Percentiles rank a stretch among this genome's conserved stretches.
Conservation (phyloP, 257 asterid species). For the Apocynum venetum region DNA sequence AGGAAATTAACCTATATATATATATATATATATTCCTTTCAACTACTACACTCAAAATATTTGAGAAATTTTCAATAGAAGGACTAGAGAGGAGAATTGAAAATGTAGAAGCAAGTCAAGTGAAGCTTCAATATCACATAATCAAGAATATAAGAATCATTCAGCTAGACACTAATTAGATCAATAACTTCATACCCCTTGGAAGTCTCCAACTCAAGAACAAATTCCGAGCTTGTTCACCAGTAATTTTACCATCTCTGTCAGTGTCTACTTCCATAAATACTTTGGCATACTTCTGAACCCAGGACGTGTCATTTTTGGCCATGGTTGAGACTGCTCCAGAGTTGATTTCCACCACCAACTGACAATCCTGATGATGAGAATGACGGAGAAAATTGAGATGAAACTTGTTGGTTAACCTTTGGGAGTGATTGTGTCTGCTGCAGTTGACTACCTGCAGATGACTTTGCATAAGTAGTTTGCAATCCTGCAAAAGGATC, state of each 20-base stretch:
- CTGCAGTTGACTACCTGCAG: constrained; percentile 47
- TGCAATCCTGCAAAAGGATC: constrained; percentile 81
- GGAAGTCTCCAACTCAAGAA: constrained; percentile 96
- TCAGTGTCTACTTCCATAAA: constrained; percentile 86
- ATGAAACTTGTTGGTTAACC: constrained; percentile 55
- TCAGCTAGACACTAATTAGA: neutral
- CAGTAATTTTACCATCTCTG: constrained; percentile 85
- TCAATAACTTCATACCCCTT: constrained; percentile 47
- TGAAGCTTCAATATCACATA: neutral
- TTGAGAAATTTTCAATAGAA: neutral
- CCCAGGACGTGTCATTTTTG: constrained; percentile 92
- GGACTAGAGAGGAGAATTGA: neutral
- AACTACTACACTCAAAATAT: neutral
- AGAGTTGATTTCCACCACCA: constrained; percentile 39
- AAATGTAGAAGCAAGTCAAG: neutral
- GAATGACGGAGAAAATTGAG: constrained; percentile 45
- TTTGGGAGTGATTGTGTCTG: constrained; percentile 51
- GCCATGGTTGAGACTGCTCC: constrained; percentile 85
- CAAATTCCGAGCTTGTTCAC: constrained; percentile 87
- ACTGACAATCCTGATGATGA: constrained; percentile 50
- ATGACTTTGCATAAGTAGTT: constrained; percentile 50
- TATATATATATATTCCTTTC: neutral
- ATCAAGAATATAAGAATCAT: neutral
- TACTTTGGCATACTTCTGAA: constrained; percentile 89
- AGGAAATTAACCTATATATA: neutral